Percentiles rank a stretch among this genome's conserved stretches.
Evolutionary conservation across 129 eudicot genomes (phyloP).

Genomic region (Mikania micrantha): DNA sequence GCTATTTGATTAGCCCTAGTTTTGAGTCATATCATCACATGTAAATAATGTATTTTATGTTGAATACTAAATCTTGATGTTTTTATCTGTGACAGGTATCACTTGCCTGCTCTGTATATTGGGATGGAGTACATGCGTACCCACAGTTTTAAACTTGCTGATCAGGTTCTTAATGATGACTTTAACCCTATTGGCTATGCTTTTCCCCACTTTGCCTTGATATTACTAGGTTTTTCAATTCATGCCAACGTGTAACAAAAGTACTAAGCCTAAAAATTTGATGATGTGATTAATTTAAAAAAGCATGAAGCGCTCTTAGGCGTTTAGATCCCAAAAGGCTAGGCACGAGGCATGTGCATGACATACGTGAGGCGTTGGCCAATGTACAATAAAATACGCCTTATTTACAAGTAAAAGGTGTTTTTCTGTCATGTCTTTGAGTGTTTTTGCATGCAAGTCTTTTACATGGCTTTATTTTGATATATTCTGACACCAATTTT

Average conservation of each 20-base stretch:
- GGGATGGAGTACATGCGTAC: conserved; percentile 99
- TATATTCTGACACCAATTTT: too few species aligned
- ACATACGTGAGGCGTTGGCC: too few species aligned
- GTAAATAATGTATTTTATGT: conserved; percentile 10
- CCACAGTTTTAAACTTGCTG: conserved; percentile 95
- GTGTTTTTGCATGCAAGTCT: too few species aligned
- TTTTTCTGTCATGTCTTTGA: too few species aligned
- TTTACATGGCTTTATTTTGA: too few species aligned
- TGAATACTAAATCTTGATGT: conserved; percentile 29
- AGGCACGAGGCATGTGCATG: too few species aligned
- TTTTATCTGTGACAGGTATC: conserved; percentile 60
- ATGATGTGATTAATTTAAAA: too few species aligned
- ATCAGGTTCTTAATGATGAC: conserved; percentile 54
- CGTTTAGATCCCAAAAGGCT: too few species aligned
- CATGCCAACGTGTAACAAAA: neutral
- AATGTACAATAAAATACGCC: too few species aligned
- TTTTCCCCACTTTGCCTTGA: neutral
- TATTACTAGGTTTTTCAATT: neutral
- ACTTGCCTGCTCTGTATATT: conserved; percentile 77
- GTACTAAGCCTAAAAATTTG: neutral
- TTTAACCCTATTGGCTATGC: neutral
- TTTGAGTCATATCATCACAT: neutral
- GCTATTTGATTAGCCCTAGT: too few species aligned
- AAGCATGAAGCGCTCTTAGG: too few species aligned
- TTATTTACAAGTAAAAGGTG: too few species aligned